Base-by-base conservation (phyloP, 768 basidiomycete genomes). In the Hirschioporus abietinus region DNA sequence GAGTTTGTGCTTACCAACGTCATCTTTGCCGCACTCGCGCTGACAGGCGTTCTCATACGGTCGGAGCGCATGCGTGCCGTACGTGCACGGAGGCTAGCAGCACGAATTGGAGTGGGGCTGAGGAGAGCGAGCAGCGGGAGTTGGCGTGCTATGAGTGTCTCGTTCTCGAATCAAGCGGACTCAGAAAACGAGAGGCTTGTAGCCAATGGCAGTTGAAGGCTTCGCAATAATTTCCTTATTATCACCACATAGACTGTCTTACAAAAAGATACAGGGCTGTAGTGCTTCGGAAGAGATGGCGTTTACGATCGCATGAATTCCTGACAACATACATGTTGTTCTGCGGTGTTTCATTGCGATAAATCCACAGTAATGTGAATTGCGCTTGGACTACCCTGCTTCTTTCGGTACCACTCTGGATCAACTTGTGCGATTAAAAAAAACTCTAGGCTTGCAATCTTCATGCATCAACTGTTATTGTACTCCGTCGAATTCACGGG, bases 1-100 rank as follows among this genome's bases (percentile, higher is more conserved):
- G 95, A 97, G 75, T 98, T 97, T 76, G 78, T 96, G 8, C 93
- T 88, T 26, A 89, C 92, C 74, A 96, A 95, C 73, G 71, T 92
- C 34, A 70, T 90, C 15, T 89, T 97, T 72, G 88, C 87, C 1
- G 77, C 83, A 0, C 76, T 91, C 12, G 86, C 91, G 1, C 74
- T 95, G 26, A 78, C 81, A 24, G 76, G 94, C 20, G 81, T 95
- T 42, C 81, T 92, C 64, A 81, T 87, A 66, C 83, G 95, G 60
- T 88, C 89, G 59, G 86, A 84, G 69, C 81, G 86, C 70, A 77
- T 93, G 67, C 87, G 90, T 62, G 81, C 88, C 25, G 78, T 88
- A 69, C 93, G 95, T 65, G 92, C 93, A 64, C 82, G 91, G 66
- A 86, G 90, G 73, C 79, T 97, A 42, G 95, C 93, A 62, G 95